phyloP scores from a whole-genome alignment of 163 green algal species.

The Coccomyxa subellipsoidea region DNA sequence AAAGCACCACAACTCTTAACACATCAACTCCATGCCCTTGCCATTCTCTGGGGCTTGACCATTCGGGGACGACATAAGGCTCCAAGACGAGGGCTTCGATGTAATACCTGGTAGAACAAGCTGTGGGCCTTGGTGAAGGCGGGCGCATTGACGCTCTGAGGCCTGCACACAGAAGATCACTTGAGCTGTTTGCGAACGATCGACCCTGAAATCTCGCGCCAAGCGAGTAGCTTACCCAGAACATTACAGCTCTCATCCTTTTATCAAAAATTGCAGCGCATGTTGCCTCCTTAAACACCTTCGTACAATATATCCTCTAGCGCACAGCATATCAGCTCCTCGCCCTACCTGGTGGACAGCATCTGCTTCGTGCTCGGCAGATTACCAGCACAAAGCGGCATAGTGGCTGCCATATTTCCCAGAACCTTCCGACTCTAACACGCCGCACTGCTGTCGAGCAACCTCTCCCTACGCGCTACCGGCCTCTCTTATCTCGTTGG shows the following conservation, averaged over 20 bases:
- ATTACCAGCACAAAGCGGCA: neutral
- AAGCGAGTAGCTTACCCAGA: too few relatives aligned
- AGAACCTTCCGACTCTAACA: neutral
- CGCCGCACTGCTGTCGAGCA: neutral
- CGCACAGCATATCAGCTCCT: neutral
- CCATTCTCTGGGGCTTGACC: neutral
- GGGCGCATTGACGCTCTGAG: neutral
- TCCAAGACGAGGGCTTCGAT: neutral
- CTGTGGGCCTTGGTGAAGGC: neutral
- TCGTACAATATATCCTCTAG: neutral
- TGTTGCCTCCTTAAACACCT: neutral
- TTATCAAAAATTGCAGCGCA: too few relatives aligned
- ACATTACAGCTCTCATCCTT: too few relatives aligned
- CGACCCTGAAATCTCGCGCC: neutral
- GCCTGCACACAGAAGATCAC: neutral
- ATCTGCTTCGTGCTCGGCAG: neutral
- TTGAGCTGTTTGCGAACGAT: neutral
- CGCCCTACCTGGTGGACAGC: neutral
- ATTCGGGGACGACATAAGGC: neutral
- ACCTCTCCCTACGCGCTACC: neutral
- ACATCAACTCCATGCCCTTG: neutral
- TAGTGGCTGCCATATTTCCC: constrained; percentile 6
- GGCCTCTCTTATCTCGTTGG: neutral
- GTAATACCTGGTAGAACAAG: neutral
- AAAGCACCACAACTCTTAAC: neutral